Percentiles rank a stretch among this genome's conserved stretches.
Evolutionary conservation across 2,329 filamentous ascomycete species (phyloP).

Genomic region (Fusarium sp.): DNA sequence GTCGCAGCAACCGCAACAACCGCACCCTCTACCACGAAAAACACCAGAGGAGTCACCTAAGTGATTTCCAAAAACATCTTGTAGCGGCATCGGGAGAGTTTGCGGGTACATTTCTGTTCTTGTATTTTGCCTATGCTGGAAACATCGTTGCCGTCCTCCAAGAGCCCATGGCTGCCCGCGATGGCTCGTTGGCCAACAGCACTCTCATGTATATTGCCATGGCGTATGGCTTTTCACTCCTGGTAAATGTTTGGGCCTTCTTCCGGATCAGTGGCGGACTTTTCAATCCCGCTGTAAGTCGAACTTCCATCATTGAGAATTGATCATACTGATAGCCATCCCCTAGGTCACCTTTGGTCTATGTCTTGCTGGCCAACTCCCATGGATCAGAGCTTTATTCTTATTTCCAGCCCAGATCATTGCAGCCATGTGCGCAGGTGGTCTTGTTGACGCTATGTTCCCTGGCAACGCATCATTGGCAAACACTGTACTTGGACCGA

Average conservation of each 20-base stretch:
- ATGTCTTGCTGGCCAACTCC: conserved; percentile 36
- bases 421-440: conserved; percentile 68
- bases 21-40: not conserved
- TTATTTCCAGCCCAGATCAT: conserved; percentile 68
- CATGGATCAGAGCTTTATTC: conserved; percentile 48
- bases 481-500: conserved; percentile 63
- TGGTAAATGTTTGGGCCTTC: conserved; percentile 67
- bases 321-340: not conserved
- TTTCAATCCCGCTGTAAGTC: conserved; percentile 55
- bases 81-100: conserved; percentile 44
- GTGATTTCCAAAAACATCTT: conserved; percentile 18
- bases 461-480: conserved; percentile 65
- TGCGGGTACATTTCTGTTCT: conserved; percentile 43
- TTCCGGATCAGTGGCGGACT: conserved; percentile 64
- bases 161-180: conserved; percentile 19
- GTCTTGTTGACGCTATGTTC: conserved; percentile 67
- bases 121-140: conserved; percentile 46
- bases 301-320: accelerated
- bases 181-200: conserved; percentile 27
- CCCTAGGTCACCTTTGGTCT: conserved; percentile 41
- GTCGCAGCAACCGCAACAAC: not conserved
- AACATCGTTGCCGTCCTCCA: conserved; percentile 40
- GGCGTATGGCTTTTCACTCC: conserved; percentile 53
- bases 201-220: conserved; percentile 40
- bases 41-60: not conserved